Base-by-base conservation (phyloP, 2,329 filamentous ascomycete species). In the Scedosporium aurantiacum region DNA sequence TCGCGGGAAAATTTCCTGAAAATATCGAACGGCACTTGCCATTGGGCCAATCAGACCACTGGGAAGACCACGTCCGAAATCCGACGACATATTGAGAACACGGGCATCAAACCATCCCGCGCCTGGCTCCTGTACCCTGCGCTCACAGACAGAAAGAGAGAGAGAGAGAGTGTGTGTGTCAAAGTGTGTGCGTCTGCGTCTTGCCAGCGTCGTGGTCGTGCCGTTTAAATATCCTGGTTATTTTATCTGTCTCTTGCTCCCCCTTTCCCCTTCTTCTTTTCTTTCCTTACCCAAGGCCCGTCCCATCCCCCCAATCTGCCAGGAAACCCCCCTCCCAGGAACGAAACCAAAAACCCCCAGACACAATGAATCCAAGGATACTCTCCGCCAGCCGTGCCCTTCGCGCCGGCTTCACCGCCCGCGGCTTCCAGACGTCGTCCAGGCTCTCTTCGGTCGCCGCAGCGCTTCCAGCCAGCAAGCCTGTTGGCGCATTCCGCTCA, bases 401-500 rank as follows among this genome's bases (percentile, higher is more conserved):
- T 66, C 65, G 69, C 66, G 66, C 69, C 63, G 71, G 68, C 68
- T 23, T 63, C 62, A 65, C 65, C 63, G 66, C 68, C 23, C 59
- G 54, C 43, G 58, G 47, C 56, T 84, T 85, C 72, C 77, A 78
- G 76, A 80, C 79, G 57, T 81, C 81, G 43, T 64, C 76, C 75
- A 68, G 74, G 75, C 68, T 78, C 72, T 70, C 75, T 70, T 69
- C 69, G 64, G 75, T 75, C 57, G 70, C 75, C 47, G 70, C 75
- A 61, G 76, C 80, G 41, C 74, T 85, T 63, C 81, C 81, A n/a
- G 76, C 79, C 60, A 77, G 80, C 68, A 82, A 79, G 73, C 82
- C 82, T 55, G 75, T 85, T 63, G 82, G 82, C 66, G 82, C 82
- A 63, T 83, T 85, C 71, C 80, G 82, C 57, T 81, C 81, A 75